phyloP scores from a whole-genome alignment of 371 early-diverging fungal species.

The Mortierella sp. region DNA sequence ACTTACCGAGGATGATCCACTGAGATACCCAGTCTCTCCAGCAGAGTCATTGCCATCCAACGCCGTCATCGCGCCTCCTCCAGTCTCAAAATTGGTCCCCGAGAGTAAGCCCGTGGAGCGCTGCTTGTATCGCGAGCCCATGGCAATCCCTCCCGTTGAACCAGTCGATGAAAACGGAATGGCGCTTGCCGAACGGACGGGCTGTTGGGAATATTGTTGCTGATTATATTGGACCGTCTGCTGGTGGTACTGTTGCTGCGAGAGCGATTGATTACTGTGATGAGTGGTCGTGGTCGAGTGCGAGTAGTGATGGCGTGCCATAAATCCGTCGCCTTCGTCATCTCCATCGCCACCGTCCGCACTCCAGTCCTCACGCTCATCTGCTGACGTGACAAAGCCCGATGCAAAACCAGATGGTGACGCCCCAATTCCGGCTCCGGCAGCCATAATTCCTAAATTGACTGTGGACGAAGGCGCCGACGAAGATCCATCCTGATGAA shows the following conservation, averaged over 20 bases:
- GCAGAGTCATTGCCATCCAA: constrained; percentile 38
- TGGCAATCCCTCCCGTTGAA: neutral
- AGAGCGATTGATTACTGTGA: constrained; percentile 3
- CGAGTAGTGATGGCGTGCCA: constrained; percentile 3
- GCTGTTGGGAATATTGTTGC: constrained; percentile 23
- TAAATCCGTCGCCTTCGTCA: constrained; percentile 44
- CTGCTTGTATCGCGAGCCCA: constrained; percentile 27
- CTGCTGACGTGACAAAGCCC: constrained; percentile 35
- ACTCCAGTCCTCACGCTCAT: constrained; percentile 51
- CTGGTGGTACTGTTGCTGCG: constrained; percentile 3
- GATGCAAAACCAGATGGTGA: neutral
- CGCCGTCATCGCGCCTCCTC: constrained; percentile 44
- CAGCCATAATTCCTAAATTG: constrained; percentile 13
- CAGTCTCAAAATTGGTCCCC: constrained; percentile 43
- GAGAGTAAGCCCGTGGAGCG: constrained; percentile 41
- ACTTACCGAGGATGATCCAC: constrained; percentile 20
- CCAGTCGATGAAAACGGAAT: constrained; percentile 20
- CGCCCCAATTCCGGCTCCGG: neutral
- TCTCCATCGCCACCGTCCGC: constrained; percentile 45
- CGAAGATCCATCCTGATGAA: constrained; percentile 30
- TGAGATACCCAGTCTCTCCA: constrained; percentile 35
- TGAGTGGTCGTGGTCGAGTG: constrained; percentile 5
- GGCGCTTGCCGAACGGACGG: constrained; percentile 32
- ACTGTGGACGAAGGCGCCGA: constrained; percentile 42
- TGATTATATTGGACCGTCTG: constrained; percentile 18